Conservation (phyloP, 208 protist species). For the Trypanosoma theileri region DNA sequence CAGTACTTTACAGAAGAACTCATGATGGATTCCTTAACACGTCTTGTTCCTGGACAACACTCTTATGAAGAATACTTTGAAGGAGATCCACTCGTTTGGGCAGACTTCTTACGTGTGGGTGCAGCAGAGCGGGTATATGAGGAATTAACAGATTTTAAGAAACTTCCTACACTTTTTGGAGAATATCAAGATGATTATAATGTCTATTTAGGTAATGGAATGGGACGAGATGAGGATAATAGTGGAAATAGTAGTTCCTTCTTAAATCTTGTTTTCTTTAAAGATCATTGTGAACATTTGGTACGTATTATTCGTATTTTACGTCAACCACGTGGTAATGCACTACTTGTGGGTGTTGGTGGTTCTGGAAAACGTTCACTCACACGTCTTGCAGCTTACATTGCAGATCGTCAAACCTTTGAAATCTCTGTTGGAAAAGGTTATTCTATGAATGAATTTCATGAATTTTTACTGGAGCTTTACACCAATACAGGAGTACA, state of each 20-base stretch:
- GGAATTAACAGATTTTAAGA: conserved; percentile 73
- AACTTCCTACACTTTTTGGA: conserved; percentile 74
- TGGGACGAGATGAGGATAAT: conserved; percentile 31
- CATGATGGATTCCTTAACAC: conserved; percentile 77
- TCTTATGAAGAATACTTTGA: conserved; percentile 63
- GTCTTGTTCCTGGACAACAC: conserved; percentile 65
- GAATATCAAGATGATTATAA: conserved; percentile 95
- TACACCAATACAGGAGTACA: conserved; percentile 91
- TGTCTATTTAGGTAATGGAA: conserved; percentile 36
- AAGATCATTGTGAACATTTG: conserved; percentile 96
- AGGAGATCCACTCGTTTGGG: conserved; percentile 87
- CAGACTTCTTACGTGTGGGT: conserved; percentile 93
- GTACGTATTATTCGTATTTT: conserved; percentile 95
- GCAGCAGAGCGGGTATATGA: conserved; percentile 88
- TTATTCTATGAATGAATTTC: conserved; percentile 92
- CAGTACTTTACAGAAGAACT: conserved; percentile 92
- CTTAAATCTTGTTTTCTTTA: conserved; percentile 92
- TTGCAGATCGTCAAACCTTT: conserved; percentile 90
- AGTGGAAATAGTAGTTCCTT: conserved; percentile 3
- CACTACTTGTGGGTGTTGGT: conserved; percentile 96
- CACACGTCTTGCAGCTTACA: conserved; percentile 91
- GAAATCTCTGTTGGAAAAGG: conserved; percentile 92
- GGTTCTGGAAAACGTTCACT: conserved; percentile 96
- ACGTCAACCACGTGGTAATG: conserved; percentile 96
- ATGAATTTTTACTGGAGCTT: conserved; percentile 91